Evolutionary conservation across 257 asterid species (phyloP).

Genomic region (Scutellaria baicalensis): DNA sequence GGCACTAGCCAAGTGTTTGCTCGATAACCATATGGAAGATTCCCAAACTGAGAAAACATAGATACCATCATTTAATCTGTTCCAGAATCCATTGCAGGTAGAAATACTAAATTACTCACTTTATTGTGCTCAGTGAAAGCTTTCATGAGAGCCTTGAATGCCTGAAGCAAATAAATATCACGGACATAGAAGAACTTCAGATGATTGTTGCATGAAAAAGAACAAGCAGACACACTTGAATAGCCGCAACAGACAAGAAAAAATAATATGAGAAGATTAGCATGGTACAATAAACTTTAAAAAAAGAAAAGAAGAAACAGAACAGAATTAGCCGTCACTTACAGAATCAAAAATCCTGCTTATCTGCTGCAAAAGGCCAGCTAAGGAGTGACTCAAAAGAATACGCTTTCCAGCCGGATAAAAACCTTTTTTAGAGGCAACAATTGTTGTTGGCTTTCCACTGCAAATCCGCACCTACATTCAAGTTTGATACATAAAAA

Average conservation of each 20-base stretch:
- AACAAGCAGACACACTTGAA: not conserved
- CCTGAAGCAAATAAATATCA: constrained; percentile 34
- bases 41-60: constrained; percentile 52
- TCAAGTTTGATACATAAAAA: constrained; percentile 1
- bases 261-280: not conserved
- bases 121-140: constrained; percentile 79
- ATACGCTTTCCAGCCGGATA: constrained; percentile 66
- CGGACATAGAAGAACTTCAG: not conserved
- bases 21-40: constrained; percentile 78
- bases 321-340: constrained; percentile 20
- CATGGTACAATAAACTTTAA: not conserved
- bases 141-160: constrained; percentile 65
- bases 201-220: not conserved
- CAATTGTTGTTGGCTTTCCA: constrained; percentile 77
- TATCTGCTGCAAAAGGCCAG: constrained; percentile 66
- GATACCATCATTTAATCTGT: not conserved
- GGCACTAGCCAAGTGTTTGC: constrained; percentile 83
- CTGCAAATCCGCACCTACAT: constrained; percentile 66
- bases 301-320: not conserved
- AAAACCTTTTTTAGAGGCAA: constrained; percentile 66
- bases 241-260: not conserved
- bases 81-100: not conserved
- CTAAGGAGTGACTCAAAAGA: constrained; percentile 59
- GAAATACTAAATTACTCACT: constrained; percentile 36
- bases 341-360: constrained; percentile 68